These are phyloP conservation scores for Astrocystis sublimbata DNA, from an alignment of 495 filamentous ascomycete genomes.

Conservation along the genomic window DNA sequence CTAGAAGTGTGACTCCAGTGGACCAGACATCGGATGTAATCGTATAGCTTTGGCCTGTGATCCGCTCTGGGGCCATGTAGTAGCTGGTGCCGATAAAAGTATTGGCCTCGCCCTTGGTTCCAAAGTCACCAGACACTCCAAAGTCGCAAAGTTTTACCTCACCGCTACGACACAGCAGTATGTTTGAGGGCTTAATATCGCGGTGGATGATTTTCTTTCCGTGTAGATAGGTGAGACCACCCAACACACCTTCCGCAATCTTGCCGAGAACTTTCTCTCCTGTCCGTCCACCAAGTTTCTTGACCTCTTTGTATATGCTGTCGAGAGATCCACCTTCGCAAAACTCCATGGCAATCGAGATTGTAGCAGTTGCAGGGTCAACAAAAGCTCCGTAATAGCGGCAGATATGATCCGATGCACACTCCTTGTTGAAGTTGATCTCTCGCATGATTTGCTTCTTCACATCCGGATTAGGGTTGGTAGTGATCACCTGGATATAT, in stretches of 20 bases:
- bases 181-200: constrained; percentile 98
- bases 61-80: constrained; percentile 98
- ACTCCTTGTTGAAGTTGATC: constrained; percentile 95
- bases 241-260: constrained; percentile 91
- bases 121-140: constrained; percentile 95
- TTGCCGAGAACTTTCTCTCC: constrained; percentile 99
- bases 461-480: constrained; percentile 94
- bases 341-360: constrained; percentile 98
- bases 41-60: constrained; percentile 95
- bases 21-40: constrained; percentile 99
- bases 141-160: constrained; percentile 98
- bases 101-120: constrained; percentile 96
- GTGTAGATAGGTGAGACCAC: constrained; percentile 95
- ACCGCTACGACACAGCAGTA: constrained; percentile 87
- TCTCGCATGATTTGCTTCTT: constrained; percentile 97
- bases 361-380: constrained; percentile 88
- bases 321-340: constrained; percentile 96
- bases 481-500: constrained; percentile 80
- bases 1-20: constrained; percentile 89
- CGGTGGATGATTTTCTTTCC: constrained; percentile 96
- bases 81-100: constrained; percentile 99
- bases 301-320: constrained; percentile 95
- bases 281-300: constrained; percentile 88
- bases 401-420: constrained; percentile 90
- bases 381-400: constrained; percentile 96